phyloP scores from a whole-genome alignment of 2,329 filamentous ascomycete species.

The Lachnellula hyalina region DNA sequence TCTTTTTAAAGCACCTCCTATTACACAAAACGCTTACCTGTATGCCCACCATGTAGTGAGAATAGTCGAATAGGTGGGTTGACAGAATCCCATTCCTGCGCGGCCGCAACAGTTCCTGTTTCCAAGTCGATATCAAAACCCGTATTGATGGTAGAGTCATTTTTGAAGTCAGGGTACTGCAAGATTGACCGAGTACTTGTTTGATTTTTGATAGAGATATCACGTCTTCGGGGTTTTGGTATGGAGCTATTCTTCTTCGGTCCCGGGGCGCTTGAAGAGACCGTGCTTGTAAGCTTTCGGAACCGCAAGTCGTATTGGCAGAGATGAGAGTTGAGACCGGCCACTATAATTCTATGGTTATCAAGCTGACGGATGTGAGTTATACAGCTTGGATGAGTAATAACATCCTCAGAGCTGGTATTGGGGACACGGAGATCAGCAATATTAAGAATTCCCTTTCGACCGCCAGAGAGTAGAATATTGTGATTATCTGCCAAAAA shows the following conservation, averaged over 20 bases:
- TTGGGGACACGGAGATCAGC: slow-evolving; percentile 32
- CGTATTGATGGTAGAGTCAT: slow-evolving; percentile 42
- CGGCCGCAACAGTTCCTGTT: slow-evolving; percentile 48
- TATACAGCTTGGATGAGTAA: slow-evolving; percentile 36
- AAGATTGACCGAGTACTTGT: slow-evolving; percentile 36
- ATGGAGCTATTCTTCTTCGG: not conserved
- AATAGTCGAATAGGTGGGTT: slow-evolving; percentile 21
- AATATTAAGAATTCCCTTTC: slow-evolving; percentile 38
- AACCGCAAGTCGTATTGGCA: slow-evolving; percentile 54
- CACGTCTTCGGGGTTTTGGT: not conserved
- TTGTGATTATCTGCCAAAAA: slow-evolving; percentile 41
- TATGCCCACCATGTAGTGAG: slow-evolving; percentile 22
- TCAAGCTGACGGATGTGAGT: slow-evolving; percentile 47
- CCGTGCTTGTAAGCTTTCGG: slow-evolving; percentile 9
- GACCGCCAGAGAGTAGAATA: slow-evolving; percentile 47
- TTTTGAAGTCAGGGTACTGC: slow-evolving; percentile 45
- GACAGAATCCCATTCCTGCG: slow-evolving; percentile 32
- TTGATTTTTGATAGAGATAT: not conserved
- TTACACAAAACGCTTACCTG: not conserved
- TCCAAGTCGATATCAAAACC: slow-evolving; percentile 47
- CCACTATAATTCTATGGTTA: slow-evolving; percentile 46
- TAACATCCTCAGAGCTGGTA: slow-evolving; percentile 14
- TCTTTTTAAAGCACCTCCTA: not conserved
- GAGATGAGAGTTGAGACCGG: slow-evolving; percentile 46
- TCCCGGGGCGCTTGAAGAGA: not conserved